A percentile compares a stretch with the other conserved stretches of the same genome.
Conservation (phyloP, 1,139 yeast genomes). For the Kodamaea anthophila region DNA sequence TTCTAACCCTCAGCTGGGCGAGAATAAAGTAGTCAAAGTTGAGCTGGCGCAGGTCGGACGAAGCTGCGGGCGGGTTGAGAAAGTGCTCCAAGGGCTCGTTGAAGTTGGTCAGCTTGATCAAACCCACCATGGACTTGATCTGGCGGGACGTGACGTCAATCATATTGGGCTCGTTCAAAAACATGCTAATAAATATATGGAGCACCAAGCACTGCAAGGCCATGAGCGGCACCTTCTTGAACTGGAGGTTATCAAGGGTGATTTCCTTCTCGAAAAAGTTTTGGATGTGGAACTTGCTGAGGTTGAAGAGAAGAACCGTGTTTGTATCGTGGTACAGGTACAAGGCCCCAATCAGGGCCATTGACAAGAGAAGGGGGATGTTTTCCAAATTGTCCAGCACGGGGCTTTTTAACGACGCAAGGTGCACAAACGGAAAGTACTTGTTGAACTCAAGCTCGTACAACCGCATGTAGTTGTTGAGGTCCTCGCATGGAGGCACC, state of each 20-base stretch:
- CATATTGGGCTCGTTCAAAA: conserved; percentile 69
- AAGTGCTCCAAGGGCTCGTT: conserved; percentile 64
- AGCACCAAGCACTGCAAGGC: conserved; percentile 81
- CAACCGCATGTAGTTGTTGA: conserved; percentile 65
- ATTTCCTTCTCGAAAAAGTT: conserved; percentile 59
- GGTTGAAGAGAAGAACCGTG: conserved; percentile 69
- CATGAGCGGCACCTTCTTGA: conserved; percentile 74
- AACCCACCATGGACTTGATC: conserved; percentile 68
- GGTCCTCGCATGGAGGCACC: conserved; percentile 68
- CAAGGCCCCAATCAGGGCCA: conserved; percentile 86
- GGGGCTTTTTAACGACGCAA: conserved; percentile 57
- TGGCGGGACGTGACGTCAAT: conserved; percentile 72
- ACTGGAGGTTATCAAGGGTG: conserved; percentile 40
- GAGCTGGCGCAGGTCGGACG: conserved; percentile 24
- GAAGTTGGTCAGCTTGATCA: conserved; percentile 71
- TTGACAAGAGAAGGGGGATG: conserved; percentile 70
- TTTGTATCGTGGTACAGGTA: conserved; percentile 77
- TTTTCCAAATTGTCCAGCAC: conserved; percentile 53
- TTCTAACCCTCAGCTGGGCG: conserved; percentile 81
- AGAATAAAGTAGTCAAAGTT: conserved; percentile 71
- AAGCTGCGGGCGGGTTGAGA: conserved; percentile 48
- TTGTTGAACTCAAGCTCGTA: conserved; percentile 72
- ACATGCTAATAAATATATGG: conserved; percentile 76
- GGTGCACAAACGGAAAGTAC: conserved; percentile 79
- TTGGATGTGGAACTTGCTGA: conserved; percentile 73